A percentile compares a stretch with the other conserved stretches of the same genome.
phyloP scores from a whole-genome alignment of 2,329 filamentous ascomycete genomes.

The Penicillium brevicompactum region DNA sequence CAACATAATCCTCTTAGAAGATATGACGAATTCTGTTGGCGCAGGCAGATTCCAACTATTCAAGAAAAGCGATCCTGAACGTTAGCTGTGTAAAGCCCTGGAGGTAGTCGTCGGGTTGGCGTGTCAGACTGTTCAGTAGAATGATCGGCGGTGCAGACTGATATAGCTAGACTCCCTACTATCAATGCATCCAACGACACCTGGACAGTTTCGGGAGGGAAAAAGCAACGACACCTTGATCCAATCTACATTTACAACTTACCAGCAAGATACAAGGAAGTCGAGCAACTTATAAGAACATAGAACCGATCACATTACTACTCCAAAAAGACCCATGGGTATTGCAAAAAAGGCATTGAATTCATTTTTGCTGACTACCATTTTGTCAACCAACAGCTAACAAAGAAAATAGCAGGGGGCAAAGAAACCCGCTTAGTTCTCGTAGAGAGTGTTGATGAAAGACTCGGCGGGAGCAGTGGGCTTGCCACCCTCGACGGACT shows the following conservation, averaged over 20 bases:
- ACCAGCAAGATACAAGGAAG: slow-evolving; percentile 9
- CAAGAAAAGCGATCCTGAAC: no score
- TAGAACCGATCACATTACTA: slow-evolving; percentile 32
- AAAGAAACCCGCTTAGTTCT: slow-evolving; percentile 48
- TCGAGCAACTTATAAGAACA: slow-evolving; percentile 16
- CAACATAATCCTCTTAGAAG: no score
- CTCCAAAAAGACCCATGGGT: slow-evolving; percentile 27
- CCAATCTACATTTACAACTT: slow-evolving; percentile 8
- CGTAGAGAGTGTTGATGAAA: slow-evolving; percentile 56
- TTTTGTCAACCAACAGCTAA: slow-evolving; percentile 25
- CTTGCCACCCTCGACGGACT: slow-evolving; percentile 66
- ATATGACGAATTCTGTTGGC: no score
- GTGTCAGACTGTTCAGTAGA: no score
- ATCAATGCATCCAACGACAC: no score
- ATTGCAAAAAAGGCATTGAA: slow-evolving; percentile 34
- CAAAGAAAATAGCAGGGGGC: slow-evolving; percentile 21
- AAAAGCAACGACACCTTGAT: not conserved
- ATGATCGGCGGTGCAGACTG: no score
- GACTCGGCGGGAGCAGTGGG: slow-evolving; percentile 55
- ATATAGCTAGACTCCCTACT: no score
- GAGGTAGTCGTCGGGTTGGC: no score
- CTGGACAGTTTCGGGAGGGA: no score
- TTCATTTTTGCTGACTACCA: slow-evolving; percentile 33
- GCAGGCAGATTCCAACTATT: no score
- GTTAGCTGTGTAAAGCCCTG: no score